phyloP scores from a whole-genome alignment of 495 filamentous ascomycete species.

The Penicillium paxilli region DNA sequence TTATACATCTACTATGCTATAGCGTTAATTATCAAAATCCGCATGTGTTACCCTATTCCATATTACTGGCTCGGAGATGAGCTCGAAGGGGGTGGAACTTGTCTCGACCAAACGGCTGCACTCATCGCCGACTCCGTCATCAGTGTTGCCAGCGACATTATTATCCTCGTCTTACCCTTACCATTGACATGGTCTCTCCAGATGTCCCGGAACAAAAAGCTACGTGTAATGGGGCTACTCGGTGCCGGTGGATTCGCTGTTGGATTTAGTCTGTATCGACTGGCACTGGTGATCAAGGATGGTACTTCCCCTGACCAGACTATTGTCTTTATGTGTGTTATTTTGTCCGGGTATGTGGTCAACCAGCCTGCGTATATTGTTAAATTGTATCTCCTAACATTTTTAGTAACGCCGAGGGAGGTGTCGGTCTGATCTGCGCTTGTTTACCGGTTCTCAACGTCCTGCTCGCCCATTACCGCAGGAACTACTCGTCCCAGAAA shows the following conservation, averaged over 20 bases:
- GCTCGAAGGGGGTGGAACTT: slow-evolving; percentile 17
- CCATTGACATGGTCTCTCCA: slow-evolving; percentile 34
- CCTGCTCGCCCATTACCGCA: no score
- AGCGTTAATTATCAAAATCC: slow-evolving; percentile 36
- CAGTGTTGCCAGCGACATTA: slow-evolving; percentile 38
- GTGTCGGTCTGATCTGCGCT: slow-evolving; percentile 17
- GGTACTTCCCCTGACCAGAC: slow-evolving; percentile 32
- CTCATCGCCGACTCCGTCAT: slow-evolving; percentile 39
- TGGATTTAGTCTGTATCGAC: slow-evolving; percentile 33
- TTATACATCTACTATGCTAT: slow-evolving; percentile 41
- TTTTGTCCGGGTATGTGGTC: slow-evolving; percentile 36
- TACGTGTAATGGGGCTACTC: slow-evolving; percentile 32
- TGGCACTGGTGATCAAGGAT: slow-evolving; percentile 31
- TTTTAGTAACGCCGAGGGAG: slow-evolving; percentile 35
- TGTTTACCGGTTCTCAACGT: no score
- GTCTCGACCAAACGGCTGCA: slow-evolving; percentile 34
- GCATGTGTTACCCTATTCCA: slow-evolving; percentile 38
- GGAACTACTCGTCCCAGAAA: no score
- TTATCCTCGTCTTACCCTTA: slow-evolving; percentile 34
- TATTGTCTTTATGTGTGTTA: slow-evolving; percentile 35
- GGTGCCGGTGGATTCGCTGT: slow-evolving; percentile 39
- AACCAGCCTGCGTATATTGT: no score
- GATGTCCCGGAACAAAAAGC: slow-evolving; percentile 31
- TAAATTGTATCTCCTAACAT: no score
- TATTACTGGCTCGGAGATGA: slow-evolving; percentile 26